A percentile compares a stretch with the other conserved stretches of the same genome.
Evolutionary conservation across 2,329 filamentous ascomycete species (phyloP).

Genomic region (Aureobasidium sp.): DNA sequence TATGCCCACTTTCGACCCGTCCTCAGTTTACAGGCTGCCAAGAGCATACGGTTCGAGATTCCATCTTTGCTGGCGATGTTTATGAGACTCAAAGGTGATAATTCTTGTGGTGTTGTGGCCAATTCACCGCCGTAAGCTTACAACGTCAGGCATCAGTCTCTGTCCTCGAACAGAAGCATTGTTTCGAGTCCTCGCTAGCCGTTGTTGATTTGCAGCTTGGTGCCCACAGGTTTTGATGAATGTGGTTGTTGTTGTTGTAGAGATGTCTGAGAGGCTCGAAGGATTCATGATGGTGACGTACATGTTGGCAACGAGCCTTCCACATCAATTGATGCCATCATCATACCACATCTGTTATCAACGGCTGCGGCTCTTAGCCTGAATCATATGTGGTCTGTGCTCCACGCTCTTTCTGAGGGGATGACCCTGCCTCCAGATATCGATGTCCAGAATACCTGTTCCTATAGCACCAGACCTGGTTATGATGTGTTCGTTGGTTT

Average conservation of each 20-base stretch:
- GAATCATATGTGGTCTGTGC: not conserved
- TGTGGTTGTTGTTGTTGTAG: not conserved
- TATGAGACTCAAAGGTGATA: no score
- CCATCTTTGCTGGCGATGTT: not conserved
- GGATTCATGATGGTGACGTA: not conserved
- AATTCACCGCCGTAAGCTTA: no score
- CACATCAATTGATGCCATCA: not conserved
- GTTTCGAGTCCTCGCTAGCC: not conserved
- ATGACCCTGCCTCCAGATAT: not conserved
- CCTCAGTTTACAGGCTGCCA: not conserved
- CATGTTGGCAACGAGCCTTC: not conserved
- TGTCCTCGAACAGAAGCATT: no score
- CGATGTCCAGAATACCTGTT: not conserved
- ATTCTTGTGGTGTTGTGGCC: not conserved
- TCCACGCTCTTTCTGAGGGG: rapidly evolving
- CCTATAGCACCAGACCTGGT: not conserved
- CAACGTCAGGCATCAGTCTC: not conserved
- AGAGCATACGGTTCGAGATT: not conserved
- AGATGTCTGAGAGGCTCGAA: not conserved
- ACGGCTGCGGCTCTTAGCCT: not conserved
- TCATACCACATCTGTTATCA: no score
- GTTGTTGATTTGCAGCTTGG: not conserved
- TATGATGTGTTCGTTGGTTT: no score
- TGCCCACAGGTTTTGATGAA: not conserved
- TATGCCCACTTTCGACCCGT: not conserved